Conservation (phyloP, 2,329 filamentous ascomycete species). For the Cladosporium sp. region DNA sequence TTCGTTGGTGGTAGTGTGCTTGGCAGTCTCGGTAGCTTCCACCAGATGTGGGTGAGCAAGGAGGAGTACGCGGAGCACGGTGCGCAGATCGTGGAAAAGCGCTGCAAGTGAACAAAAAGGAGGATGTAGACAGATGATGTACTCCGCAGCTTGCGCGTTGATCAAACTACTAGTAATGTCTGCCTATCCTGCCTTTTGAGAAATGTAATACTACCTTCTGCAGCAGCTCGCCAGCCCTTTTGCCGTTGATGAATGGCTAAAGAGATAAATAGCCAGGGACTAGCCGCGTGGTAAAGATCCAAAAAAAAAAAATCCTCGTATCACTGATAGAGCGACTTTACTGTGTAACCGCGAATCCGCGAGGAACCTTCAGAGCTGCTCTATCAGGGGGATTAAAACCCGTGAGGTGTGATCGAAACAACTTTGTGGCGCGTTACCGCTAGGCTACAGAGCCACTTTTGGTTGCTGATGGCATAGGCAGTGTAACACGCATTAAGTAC, state of each 20-base stretch:
- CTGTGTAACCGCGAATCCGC: too few species aligned
- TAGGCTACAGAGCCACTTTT: not conserved
- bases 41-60: conserved; percentile 98
- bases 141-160: not conserved
- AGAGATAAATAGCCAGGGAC: too few species aligned
- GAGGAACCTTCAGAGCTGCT: too few species aligned
- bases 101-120: conserved; percentile 70
- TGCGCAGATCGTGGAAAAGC: conserved; percentile 85
- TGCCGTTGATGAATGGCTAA: not conserved
- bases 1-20: conserved; percentile 98
- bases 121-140: not conserved
- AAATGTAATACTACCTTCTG: not conserved
- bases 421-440: not conserved
- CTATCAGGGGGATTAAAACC: not conserved
- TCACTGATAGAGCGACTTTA: too few species aligned
- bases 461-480: not conserved
- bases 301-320: too few species aligned
- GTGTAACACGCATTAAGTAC: not conserved
- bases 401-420: not conserved
- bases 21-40: conserved; percentile 92
- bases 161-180: not conserved
- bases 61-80: conserved; percentile 99
- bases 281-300: too few species aligned
- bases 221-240: not conserved
- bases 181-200: not conserved